Conservation (phyloP, 768 basidiomycete genomes). For the Leccinum obscurum region DNA sequence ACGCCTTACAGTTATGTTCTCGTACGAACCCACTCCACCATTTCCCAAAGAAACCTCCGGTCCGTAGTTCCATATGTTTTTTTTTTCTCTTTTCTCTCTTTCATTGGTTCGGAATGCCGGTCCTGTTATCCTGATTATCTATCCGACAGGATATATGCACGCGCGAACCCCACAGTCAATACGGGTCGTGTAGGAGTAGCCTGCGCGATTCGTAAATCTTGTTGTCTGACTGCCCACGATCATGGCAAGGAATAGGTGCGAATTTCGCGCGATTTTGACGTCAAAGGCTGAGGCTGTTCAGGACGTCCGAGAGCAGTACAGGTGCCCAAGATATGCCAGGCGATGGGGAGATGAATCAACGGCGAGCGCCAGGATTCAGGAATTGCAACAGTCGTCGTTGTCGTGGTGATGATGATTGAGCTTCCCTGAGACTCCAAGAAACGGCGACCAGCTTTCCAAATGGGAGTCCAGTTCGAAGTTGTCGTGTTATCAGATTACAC, state of each 20-base stretch:
- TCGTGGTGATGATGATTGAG: too few species aligned
- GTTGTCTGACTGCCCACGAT: neutral
- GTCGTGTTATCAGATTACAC: neutral
- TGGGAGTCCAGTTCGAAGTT: neutral
- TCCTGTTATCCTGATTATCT: neutral
- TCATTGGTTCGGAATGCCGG: slow-evolving; percentile 8
- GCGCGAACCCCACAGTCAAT: slow-evolving; percentile 8
- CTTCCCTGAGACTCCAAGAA: too few species aligned
- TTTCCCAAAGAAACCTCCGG: neutral
- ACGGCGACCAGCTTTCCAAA: too few species aligned
- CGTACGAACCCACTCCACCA: neutral
- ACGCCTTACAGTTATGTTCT: neutral
- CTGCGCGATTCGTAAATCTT: neutral
- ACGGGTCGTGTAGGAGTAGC: neutral
- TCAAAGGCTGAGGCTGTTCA: neutral
- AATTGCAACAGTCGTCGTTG: too few species aligned
- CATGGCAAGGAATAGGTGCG: neutral
- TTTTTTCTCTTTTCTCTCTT: neutral
- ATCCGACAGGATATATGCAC: neutral
- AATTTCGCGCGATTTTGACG: neutral
- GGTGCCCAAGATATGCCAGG: too few species aligned
- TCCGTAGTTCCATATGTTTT: neutral
- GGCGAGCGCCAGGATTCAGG: too few species aligned
- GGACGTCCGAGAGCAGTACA: too few species aligned
- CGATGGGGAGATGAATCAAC: too few species aligned